Conservation (phyloP, 257 asterid species). For the Rauvolfia tetraphylla region DNA sequence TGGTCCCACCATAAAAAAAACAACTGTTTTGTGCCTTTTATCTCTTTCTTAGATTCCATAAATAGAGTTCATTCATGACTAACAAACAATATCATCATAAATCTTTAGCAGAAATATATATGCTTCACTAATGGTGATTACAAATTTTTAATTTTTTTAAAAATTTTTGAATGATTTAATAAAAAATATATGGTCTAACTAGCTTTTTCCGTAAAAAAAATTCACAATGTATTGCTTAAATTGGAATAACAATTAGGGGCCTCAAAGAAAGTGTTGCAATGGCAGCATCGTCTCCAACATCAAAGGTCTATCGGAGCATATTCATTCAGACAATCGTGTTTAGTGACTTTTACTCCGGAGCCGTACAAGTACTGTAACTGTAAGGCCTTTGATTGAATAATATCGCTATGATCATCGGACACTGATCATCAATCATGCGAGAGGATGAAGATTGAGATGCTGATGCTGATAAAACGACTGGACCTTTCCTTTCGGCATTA, state of each 20-base stretch:
- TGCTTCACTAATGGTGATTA: no score
- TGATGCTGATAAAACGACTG: background rate
- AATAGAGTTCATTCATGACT: no score
- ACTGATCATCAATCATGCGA: background rate
- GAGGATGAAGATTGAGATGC: constrained; percentile 11
- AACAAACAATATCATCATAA: no score
- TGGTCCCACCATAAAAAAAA: constrained; percentile 7
- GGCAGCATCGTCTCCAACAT: background rate
- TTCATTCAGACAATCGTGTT: background rate
- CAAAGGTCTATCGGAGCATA: constrained; percentile 5
- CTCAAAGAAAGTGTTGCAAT: background rate
- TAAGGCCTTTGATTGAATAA: constrained; percentile 5
- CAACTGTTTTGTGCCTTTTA: constrained; percentile 1
- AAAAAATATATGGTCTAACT: no score
- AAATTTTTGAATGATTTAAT: no score
- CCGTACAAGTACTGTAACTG: constrained; percentile 30
- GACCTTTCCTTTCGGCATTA: background rate
- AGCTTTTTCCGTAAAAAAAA: no score
- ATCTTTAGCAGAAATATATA: no score
- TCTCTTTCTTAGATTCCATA: background rate
- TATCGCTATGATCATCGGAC: background rate
- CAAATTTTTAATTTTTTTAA: no score
- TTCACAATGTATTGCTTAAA: no score
- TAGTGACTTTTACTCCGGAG: background rate
- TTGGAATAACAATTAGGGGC: background rate